These are phyloP conservation scores for Calonectria montana DNA, from an alignment of 2,329 filamentous ascomycete species.

Conservation along the genomic window DNA sequence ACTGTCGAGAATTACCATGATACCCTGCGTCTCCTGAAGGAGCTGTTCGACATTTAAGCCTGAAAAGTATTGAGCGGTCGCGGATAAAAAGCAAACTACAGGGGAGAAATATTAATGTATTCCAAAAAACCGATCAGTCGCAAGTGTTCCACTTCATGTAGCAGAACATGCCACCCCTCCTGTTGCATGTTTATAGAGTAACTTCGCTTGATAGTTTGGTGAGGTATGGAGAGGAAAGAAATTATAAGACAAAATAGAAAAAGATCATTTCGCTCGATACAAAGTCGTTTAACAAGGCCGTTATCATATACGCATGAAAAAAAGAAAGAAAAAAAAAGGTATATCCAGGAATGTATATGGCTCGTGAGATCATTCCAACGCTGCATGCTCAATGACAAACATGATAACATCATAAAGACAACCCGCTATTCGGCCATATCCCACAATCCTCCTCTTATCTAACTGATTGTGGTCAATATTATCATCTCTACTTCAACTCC, in stretches of 20 bases:
- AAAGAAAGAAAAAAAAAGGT: conserved; percentile 33
- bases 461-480: neutral
- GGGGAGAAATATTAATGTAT: neutral
- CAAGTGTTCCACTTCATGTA: neutral
- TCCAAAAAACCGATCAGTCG: neutral
- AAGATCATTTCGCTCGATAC: neutral
- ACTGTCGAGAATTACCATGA: conserved; percentile 84
- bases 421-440: neutral
- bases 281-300: conserved; percentile 4
- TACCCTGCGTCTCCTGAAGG: conserved; percentile 82
- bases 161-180: neutral
- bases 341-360: conserved; percentile 36
- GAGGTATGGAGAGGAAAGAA: neutral
- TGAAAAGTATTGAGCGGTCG: neutral
- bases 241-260: conserved; percentile 17
- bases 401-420: neutral
- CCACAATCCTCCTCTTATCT: neutral
- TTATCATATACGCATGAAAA: too few relatives aligned
- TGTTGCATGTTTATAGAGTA: neutral
- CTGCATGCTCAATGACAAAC: conserved; percentile 30
- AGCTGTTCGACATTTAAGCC: conserved; percentile 77
- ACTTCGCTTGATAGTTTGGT: neutral
- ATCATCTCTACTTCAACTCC: neutral
- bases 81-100: neutral
- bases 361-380: conserved; percentile 35